A percentile compares a stretch with the other conserved stretches of the same genome.
phyloP scores from a whole-genome alignment of 768 basidiomycete genomes.

The Russula lepida region DNA sequence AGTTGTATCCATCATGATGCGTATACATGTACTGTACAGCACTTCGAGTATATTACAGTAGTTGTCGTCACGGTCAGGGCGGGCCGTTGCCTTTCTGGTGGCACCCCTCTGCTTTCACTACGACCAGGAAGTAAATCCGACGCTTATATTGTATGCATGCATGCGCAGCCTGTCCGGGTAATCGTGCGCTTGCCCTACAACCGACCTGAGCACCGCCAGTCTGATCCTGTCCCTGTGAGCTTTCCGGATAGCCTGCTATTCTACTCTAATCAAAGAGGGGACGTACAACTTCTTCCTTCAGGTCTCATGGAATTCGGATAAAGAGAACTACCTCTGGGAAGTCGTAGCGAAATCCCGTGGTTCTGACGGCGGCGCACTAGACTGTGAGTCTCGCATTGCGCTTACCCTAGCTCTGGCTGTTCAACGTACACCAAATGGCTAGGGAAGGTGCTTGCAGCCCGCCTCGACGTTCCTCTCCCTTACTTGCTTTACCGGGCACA shows the following conservation, averaged over 20 bases:
- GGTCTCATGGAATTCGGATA: slow-evolving; percentile 82
- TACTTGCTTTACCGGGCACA: slow-evolving; percentile 81
- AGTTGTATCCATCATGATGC: background rate
- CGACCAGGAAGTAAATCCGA: background rate
- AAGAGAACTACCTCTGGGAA: slow-evolving; percentile 82
- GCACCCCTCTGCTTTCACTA: background rate
- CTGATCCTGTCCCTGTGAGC: slow-evolving; percentile 64
- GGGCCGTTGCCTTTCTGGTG: background rate
- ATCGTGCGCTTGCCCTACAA: slow-evolving; percentile 75
- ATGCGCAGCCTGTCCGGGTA: slow-evolving; percentile 34
- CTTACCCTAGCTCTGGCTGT: background rate
- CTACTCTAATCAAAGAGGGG: too few relatives aligned
- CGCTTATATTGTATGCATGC: slow-evolving; percentile 2
- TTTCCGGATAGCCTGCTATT: background rate
- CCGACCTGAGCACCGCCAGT: slow-evolving; percentile 57
- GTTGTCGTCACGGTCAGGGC: background rate
- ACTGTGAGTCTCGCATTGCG: slow-evolving; percentile 47
- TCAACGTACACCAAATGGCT: slow-evolving; percentile 6
- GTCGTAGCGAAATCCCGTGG: slow-evolving; percentile 73
- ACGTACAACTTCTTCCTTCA: slow-evolving; percentile 32
- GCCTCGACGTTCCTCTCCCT: slow-evolving; percentile 73
- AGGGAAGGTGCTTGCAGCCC: slow-evolving; percentile 82
- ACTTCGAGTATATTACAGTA: too few relatives aligned
- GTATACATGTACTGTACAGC: background rate
- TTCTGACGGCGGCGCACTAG: slow-evolving; percentile 62